phyloP scores from a whole-genome alignment of 768 basidiomycete genomes.

The Hygrophorus russula region DNA sequence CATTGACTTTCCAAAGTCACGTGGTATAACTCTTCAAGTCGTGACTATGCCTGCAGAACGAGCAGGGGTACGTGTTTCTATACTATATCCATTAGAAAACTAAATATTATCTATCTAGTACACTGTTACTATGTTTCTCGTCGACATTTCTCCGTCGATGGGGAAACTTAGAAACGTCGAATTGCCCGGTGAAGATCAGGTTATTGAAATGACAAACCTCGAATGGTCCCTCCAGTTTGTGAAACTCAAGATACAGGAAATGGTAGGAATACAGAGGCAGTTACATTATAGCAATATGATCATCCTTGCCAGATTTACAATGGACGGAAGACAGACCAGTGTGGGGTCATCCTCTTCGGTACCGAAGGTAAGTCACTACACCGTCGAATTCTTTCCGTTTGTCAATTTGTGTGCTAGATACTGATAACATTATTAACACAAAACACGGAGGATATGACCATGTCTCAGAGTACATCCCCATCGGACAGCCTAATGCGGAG shows the following conservation, averaged over 20 bases:
- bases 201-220: slow-evolving; percentile 61
- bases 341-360: slow-evolving; percentile 85
- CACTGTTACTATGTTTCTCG: slow-evolving; percentile 79
- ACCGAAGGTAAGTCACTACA: slow-evolving; percentile 42
- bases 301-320: slow-evolving; percentile 65
- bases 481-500: slow-evolving; percentile 50
- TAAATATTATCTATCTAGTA: slow-evolving; percentile 33
- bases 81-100: neutral
- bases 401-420: slow-evolving; percentile 29
- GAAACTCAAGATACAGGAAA: slow-evolving; percentile 84
- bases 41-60: slow-evolving; percentile 59
- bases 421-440: slow-evolving; percentile 51
- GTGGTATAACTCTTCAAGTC: neutral
- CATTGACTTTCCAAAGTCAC: neutral
- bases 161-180: slow-evolving; percentile 47
- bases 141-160: slow-evolving; percentile 88
- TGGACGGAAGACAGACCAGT: slow-evolving; percentile 87
- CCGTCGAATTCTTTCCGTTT: neutral
- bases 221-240: slow-evolving; percentile 80
- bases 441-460: slow-evolving; percentile 63
- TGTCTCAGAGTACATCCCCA: slow-evolving; percentile 58
- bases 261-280: slow-evolving; percentile 36
- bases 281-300: neutral
- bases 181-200: slow-evolving; percentile 38
- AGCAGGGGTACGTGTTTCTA: slow-evolving; percentile 51